phyloP scores from a whole-genome alignment of 345 rosid genomes.

The Brassica rapa region DNA sequence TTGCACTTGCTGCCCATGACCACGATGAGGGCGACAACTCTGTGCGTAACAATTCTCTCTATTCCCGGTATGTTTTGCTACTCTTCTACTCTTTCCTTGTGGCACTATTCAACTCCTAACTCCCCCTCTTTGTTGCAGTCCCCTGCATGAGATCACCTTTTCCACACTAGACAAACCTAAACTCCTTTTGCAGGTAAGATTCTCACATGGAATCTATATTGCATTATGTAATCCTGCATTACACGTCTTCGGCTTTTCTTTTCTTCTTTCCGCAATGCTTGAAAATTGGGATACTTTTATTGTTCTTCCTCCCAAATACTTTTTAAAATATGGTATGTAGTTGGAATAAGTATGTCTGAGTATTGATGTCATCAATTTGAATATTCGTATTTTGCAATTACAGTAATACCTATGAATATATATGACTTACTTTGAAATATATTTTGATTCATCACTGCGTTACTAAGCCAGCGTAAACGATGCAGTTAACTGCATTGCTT shows the following conservation, averaged over 20 bases:
- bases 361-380: background rate
- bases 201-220: too few relatives aligned
- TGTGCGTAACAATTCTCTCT: constrained; percentile 59
- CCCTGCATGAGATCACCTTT: constrained; percentile 95
- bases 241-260: too few relatives aligned
- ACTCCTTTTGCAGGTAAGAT: constrained; percentile 83
- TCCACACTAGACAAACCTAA: constrained; percentile 93
- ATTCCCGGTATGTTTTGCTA: background rate
- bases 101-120: background rate
- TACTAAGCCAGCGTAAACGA: background rate
- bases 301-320: too few relatives aligned
- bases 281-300: too few relatives aligned
- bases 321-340: background rate
- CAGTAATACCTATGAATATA: background rate
- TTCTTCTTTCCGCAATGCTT: too few relatives aligned
- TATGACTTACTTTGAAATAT: background rate
- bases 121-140: constrained; percentile 50
- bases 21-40: constrained; percentile 71
- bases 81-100: too few relatives aligned
- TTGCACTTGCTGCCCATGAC: constrained; percentile 45
- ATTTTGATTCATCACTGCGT: constrained; percentile 1
- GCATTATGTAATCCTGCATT: too few relatives aligned
- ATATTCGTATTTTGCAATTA: background rate
- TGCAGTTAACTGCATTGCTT: constrained; percentile 87
- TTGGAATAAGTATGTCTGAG: background rate